Base-by-base conservation (phyloP, 192 early-diverging fungal genomes). In the Spinellus fusiger region DNA sequence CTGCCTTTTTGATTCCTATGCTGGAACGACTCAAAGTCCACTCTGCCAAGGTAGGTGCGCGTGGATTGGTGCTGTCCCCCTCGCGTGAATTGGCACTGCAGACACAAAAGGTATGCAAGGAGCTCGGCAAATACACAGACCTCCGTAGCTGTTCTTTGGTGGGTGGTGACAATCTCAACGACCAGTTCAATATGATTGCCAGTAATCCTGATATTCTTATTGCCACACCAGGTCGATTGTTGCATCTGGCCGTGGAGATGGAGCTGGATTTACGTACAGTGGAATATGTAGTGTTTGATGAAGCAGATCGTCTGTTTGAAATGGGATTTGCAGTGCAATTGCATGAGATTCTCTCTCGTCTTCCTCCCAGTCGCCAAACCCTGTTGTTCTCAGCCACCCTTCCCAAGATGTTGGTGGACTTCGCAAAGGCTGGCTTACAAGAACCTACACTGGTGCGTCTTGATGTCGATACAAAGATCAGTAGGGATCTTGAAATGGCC, bases 291-390 rank as follows among this genome's bases (percentile, higher is more conserved):
- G 95, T 97, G 0, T 97, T 97, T 81, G 94, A 98, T 70, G 96
- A 98, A 69, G 96, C 96, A n/a, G 96, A 98, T 82, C 84, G 96
- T 13, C 78, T 98, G 52, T 98, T 98, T 71, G 96, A 98, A 73
- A 86, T 97, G 74, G 96, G 96, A 27, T 98, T 98, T 65, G 88
- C 91, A 4, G 89, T 92, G 23, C 96, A 98, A 73, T 79, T 98
- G 58, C 86, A 91, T 44, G 96, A 98, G 71, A 91, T 98, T 66
- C 72, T 95, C 61, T 79, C 80, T 55, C 80, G 89, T 32, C 71
- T 98, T 35, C 93, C 95, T 16, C 77, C 85, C 23, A 77, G 77
- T 49, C 84, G 96, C 31, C 96, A 98, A 68, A 97, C 95, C 0
- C 61, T 96, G 26, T 76, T 98, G 31, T 98, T 98, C 69, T 97